A percentile compares a stretch with the other conserved stretches of the same genome.
Conservation (phyloP, 2,329 filamentous ascomycete species). For the Didymella sp. region DNA sequence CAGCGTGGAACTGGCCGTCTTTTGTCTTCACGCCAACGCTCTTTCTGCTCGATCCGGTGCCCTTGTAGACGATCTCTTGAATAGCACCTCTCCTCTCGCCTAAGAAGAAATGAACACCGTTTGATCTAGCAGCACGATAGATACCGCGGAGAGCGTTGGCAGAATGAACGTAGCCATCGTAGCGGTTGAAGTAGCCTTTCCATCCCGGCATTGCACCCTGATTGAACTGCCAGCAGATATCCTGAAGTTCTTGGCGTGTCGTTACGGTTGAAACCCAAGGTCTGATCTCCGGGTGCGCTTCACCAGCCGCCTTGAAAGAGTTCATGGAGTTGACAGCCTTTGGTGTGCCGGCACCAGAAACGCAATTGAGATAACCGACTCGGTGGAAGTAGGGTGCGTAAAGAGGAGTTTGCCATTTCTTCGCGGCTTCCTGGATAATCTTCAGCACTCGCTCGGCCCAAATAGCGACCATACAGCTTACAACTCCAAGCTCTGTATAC, state of each 20-base stretch:
- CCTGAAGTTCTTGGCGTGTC: conserved; percentile 28
- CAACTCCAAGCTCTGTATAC: conserved; percentile 63
- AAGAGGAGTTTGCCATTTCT: conserved; percentile 61
- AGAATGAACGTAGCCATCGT: conserved; percentile 65
- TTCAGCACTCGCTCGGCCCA: background rate
- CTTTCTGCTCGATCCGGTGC: conserved; percentile 28
- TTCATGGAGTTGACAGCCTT: conserved; percentile 58
- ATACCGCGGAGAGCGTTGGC: conserved; percentile 59
- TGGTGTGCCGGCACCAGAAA: conserved; percentile 56
- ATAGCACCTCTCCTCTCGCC: conserved; percentile 52
- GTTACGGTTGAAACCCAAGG: conserved; percentile 52
- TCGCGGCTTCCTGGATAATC: conserved; percentile 56
- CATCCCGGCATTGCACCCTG: conserved; percentile 59
- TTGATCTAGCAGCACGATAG: conserved; percentile 52
- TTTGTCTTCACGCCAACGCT: conserved; percentile 49
- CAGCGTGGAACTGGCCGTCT: conserved; percentile 49
- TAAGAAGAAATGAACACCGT: conserved; percentile 55
- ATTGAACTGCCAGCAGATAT: conserved; percentile 58
- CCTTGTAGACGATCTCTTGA: conserved; percentile 52
- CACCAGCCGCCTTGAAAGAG: conserved; percentile 53
- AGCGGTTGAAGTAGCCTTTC: conserved; percentile 65
- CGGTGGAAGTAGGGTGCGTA: conserved; percentile 63
- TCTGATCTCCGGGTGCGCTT: conserved; percentile 51
- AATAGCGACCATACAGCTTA: conserved; percentile 32
- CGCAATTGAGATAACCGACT: conserved; percentile 60